Conservation (phyloP, 106 monocot species). For the Iris macrosiphon region DNA sequence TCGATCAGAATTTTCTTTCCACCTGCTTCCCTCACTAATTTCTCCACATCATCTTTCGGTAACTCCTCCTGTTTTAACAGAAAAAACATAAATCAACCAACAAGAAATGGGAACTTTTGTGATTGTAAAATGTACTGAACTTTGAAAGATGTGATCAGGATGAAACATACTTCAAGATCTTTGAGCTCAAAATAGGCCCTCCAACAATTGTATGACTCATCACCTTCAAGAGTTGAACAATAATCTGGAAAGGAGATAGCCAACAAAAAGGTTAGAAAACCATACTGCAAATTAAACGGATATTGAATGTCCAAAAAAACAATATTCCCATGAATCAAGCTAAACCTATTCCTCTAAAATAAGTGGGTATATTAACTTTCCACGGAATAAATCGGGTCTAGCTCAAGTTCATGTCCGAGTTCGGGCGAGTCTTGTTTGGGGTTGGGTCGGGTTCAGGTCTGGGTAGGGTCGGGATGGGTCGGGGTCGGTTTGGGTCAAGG, state of each 20-base stretch:
- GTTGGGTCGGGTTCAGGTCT: too few species aligned
- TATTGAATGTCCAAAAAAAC: too few species aligned
- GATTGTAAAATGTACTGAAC: not conserved
- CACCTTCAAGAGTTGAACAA: conserved; percentile 76
- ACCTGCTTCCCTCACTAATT: conserved; percentile 48
- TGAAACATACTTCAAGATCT: conserved; percentile 59
- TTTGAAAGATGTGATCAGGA: too few species aligned
- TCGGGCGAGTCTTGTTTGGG: too few species aligned
- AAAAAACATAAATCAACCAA: not conserved
- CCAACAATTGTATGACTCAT: conserved; percentile 89
- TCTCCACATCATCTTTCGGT: conserved; percentile 62
- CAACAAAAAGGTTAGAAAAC: not conserved
- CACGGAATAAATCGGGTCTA: too few species aligned
- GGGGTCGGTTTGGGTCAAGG: too few species aligned
- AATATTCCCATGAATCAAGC: too few species aligned
- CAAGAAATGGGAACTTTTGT: not conserved
- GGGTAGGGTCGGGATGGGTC: too few species aligned
- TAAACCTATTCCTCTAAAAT: too few species aligned
- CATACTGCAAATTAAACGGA: too few species aligned
- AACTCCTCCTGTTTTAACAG: conserved; percentile 42
- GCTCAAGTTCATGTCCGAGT: too few species aligned
- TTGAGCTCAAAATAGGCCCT: conserved; percentile 80
- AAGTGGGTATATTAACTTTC: too few species aligned
- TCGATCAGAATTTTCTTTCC: conserved; percentile 45
- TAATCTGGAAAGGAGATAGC: conserved; percentile 49